A percentile compares a stretch with the other conserved stretches of the same genome.
Evolutionary conservation across 768 basidiomycete genomes (phyloP).

Genomic region (Boletellus emodensis): DNA sequence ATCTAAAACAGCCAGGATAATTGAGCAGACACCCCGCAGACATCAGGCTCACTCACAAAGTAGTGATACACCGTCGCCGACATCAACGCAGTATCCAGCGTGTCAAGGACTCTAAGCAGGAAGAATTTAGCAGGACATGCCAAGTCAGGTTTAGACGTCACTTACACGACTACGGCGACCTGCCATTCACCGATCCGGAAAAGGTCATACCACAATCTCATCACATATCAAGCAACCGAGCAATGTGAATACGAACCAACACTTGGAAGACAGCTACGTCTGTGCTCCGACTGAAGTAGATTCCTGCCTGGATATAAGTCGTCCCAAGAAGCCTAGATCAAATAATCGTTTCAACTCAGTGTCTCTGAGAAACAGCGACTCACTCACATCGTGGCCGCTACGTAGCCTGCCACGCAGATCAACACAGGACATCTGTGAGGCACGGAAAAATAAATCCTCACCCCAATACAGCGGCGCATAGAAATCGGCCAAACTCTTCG

Average conservation of each 20-base stretch:
- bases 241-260: background rate
- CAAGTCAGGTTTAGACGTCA: background rate
- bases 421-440: background rate
- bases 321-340: constrained; percentile 3
- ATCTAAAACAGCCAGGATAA: background rate
- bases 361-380: background rate
- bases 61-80: background rate
- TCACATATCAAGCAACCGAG: background rate
- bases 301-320: constrained; percentile 3
- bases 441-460: background rate
- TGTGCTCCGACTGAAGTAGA: constrained; percentile 3
- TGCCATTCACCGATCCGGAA: background rate
- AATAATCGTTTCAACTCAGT: background rate
- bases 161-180: constrained; percentile 1
- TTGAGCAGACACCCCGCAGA: background rate
- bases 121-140: background rate
- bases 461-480: constrained; percentile 9
- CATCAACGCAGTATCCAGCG: background rate
- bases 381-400: constrained; percentile 6
- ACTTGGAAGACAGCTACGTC: constrained; percentile 1
- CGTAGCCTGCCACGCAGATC: constrained; percentile 3
- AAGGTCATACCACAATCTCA: background rate
- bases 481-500: background rate
- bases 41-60: constrained; percentile 1
- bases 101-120: background rate